Base-by-base conservation (phyloP, 768 basidiomycete species). In the Podaxis pistillaris region DNA sequence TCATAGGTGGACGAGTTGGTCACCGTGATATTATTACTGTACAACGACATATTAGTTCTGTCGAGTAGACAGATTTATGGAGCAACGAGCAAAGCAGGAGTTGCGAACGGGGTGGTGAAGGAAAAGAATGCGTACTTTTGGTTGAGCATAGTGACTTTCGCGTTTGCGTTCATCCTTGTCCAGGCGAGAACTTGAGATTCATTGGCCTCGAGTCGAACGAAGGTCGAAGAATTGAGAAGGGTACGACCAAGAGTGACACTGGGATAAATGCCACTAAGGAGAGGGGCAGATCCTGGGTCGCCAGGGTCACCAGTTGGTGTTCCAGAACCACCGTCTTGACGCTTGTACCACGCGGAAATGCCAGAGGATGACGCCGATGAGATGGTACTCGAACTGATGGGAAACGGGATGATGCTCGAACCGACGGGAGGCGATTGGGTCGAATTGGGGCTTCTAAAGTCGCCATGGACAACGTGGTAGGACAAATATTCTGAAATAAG, bases 181-280 rank as follows among this genome's bases (percentile, higher is more conserved):
- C 73, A 74, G 1, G 66, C 80, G 11, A 88, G 69, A 24, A 86
- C 88, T 65, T 89, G 88, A 0, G 74, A 75, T 66, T 80, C 77
- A 65, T 81, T 80, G 5, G 82, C 89, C 66, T 88, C 87, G 0
- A 91, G 81, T 22, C 68, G 71, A 7, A 87, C 83, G 30, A 81
- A 70, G 0, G 74, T 62, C 0, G 80, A 67, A 41, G 82, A 78
- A 47, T 81, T 82, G 47, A 90, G 78, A n/a, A 87, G 74, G 0
- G 89, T 87, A 44, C 86, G 81, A 1, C 86, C 87, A 58, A 92
- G 73, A 0, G 88, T 89, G 65, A 80, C 77, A 66, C 83, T 84
- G 1, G 89, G 87, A 61, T 74, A 82, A 15, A 73, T 70, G 11
- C 74, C 72, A n/a, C 79, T 75, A 9, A 73, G 63, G 4, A 79